Base-by-base conservation (phyloP, 495 filamentous ascomycete genomes). In the Penicillium dipodomyicola region DNA sequence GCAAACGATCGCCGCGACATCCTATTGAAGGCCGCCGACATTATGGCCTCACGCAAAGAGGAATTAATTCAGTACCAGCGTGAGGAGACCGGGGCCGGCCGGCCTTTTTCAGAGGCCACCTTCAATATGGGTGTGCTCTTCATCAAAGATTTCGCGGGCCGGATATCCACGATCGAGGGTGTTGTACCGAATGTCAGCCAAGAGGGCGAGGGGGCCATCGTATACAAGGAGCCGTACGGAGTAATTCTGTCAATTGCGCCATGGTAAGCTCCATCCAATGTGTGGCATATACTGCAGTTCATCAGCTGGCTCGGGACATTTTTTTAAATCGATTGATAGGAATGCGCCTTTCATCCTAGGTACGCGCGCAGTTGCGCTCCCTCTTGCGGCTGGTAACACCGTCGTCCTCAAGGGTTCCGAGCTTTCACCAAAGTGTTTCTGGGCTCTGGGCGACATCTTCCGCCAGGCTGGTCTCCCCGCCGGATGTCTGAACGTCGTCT, bases 381-480 rank as follows among this genome's bases (percentile, higher is more conserved):
- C 92, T n/a, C 77, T 96, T 39, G 92, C 91, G 11, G 86, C 85
- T 1, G 92, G 92, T 23, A 91, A 90, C 64, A 91, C 89, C 2
- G 80, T 80, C 37, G 79, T 95, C 22, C 73, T 93, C 6, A 95
- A 95, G 67, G 87, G 85, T 23, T 83, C 86, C 5, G 92, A 96
- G 67, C 72, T 85, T 41, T 85, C 87, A 11, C 92, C 92, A 8
- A 84, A 85, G 49, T 84, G 81, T 57, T 89, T 90, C 76, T 89
- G 82, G 77, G 84, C 82, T 37, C 78, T 96, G 42, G 83, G 84
- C 20, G 81, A 83, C 30, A 66, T 88, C 61, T 81, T 94, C 65
- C 79, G 79, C 19, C 83, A 91, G 65, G 91, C 91, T 19, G 91
- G 92, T 52, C 77, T 87, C 45, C 84, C 84, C 5, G 71, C 72